phyloP scores from a whole-genome alignment of 2,329 filamentous ascomycete species.

The Arachnopeziza araneosa region DNA sequence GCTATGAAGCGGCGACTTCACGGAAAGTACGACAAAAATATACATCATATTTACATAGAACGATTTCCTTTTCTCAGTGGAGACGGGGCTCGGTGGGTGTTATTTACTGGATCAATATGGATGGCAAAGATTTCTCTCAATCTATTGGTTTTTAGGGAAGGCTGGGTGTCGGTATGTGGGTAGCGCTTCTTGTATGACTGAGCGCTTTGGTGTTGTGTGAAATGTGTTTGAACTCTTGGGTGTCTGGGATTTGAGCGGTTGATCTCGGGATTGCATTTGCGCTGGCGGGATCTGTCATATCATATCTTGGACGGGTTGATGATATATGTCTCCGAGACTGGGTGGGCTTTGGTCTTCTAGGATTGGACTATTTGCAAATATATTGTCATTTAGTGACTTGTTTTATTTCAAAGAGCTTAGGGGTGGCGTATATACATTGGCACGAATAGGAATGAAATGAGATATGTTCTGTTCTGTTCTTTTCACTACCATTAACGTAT shows the following conservation, averaged over 20 bases:
- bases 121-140: conserved; percentile 28
- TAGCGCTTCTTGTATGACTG: background rate
- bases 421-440: conserved; percentile 5
- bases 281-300: conserved; percentile 23
- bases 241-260: conserved; percentile 23
- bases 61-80: conserved; percentile 28
- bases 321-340: conserved; percentile 21
- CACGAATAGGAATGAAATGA: conserved; percentile 9
- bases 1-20: conserved; percentile 32
- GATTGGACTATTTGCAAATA: conserved; percentile 13
- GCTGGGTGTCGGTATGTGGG: background rate
- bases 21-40: conserved; percentile 29
- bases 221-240: conserved; percentile 12
- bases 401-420: background rate
- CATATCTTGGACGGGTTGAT: conserved; percentile 21
- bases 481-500: background rate
- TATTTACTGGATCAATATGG: conserved; percentile 23
- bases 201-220: conserved; percentile 15
- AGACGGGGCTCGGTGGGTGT: conserved; percentile 26
- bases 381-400: conserved; percentile 8
- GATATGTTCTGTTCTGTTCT: background rate
- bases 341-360: conserved; percentile 15
- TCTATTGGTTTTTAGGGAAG: conserved; percentile 18
- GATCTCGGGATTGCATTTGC: conserved; percentile 25
- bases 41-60: conserved; percentile 31